A percentile compares a stretch with the other conserved stretches of the same genome.
Evolutionary conservation across 352 stramenopile genomes (phyloP).

Genomic region (Globisporangium polare): DNA sequence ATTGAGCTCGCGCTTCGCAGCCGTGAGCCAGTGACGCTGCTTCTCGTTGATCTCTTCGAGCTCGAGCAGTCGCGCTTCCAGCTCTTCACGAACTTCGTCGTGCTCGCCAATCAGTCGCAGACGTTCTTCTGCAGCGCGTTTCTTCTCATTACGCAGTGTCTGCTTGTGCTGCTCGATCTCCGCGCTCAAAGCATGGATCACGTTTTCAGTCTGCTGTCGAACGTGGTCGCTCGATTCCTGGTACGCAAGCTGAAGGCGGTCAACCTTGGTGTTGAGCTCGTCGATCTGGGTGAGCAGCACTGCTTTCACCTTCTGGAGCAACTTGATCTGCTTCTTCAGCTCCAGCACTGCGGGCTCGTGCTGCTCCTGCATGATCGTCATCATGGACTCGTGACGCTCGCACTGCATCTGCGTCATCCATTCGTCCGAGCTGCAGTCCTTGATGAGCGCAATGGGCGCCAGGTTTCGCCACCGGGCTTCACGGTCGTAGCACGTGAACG

Average conservation of each 20-base stretch:
- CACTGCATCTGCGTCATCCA: conserved; percentile 66
- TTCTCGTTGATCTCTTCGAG: conserved; percentile 33
- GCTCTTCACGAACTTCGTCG: conserved; percentile 27
- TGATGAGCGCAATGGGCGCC: conserved; percentile 39
- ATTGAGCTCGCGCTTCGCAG: conserved; percentile 55
- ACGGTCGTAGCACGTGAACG: conserved; percentile 62
- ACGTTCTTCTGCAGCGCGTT: conserved; percentile 25
- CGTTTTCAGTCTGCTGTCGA: conserved; percentile 36
- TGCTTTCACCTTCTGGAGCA: conserved; percentile 36
- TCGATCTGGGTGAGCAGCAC: conserved; percentile 34
- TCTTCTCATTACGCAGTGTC: conserved; percentile 28
- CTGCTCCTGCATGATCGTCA: conserved; percentile 42
- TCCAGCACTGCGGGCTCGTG: conserved; percentile 35
- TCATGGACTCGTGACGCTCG: conserved; percentile 44
- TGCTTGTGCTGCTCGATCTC: conserved; percentile 32
- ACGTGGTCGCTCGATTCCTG: conserved; percentile 48
- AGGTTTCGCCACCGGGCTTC: conserved; percentile 59
- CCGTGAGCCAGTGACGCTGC: conserved; percentile 69
- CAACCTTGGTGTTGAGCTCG: conserved; percentile 26
- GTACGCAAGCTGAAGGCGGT: conserved; percentile 40
- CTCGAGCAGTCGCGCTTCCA: conserved; percentile 33
- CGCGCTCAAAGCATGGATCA: conserved; percentile 35
- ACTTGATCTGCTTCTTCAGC: conserved; percentile 44
- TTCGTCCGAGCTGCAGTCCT: conserved; percentile 53
- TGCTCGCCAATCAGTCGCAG: conserved; percentile 46